Evolutionary conservation across 2,329 filamentous ascomycete species (phyloP).

Genomic region (Tolypocladium cylindrosporum): DNA sequence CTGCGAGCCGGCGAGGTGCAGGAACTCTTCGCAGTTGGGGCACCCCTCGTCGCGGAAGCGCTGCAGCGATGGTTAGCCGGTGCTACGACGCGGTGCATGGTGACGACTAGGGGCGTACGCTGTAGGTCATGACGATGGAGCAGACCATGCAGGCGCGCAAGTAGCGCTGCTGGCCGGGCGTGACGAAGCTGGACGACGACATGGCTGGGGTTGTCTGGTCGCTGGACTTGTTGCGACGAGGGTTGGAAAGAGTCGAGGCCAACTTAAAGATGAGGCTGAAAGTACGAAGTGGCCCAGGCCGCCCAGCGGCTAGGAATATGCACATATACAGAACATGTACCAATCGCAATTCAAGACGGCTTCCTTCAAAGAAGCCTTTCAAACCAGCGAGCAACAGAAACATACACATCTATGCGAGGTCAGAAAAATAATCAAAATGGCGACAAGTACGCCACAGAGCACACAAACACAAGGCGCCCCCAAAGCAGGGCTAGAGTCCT

Average conservation of each 20-base stretch:
- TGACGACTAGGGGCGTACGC: slow-evolving; percentile 35
- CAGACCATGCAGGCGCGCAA: slow-evolving; percentile 98
- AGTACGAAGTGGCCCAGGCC: background rate
- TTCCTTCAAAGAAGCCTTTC: background rate
- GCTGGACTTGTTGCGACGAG: background rate
- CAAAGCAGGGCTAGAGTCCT: slow-evolving; percentile 23
- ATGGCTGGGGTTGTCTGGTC: background rate
- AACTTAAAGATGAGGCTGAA: background rate
- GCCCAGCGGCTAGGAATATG: background rate
- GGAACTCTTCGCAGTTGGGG: slow-evolving; percentile 91
- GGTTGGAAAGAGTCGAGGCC: background rate
- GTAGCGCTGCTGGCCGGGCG: slow-evolving; percentile 68
- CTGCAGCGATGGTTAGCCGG: slow-evolving; percentile 28
- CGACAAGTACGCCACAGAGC: slow-evolving; percentile 5
- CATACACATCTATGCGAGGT: background rate
- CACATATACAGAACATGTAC: background rate
- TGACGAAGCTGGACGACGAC: slow-evolving; percentile 47
- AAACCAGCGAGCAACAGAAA: background rate
- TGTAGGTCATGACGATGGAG: slow-evolving; percentile 79
- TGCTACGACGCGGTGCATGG: background rate
- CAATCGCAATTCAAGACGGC: background rate
- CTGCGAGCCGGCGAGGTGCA: slow-evolving; percentile 67
- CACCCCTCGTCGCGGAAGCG: slow-evolving; percentile 83
- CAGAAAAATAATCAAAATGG: background rate
- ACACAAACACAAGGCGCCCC: slow-evolving; percentile 12